These are phyloP conservation scores for Pichia gijzeniarum DNA, from an alignment of 805 yeast species.

Conservation along the genomic window DNA sequence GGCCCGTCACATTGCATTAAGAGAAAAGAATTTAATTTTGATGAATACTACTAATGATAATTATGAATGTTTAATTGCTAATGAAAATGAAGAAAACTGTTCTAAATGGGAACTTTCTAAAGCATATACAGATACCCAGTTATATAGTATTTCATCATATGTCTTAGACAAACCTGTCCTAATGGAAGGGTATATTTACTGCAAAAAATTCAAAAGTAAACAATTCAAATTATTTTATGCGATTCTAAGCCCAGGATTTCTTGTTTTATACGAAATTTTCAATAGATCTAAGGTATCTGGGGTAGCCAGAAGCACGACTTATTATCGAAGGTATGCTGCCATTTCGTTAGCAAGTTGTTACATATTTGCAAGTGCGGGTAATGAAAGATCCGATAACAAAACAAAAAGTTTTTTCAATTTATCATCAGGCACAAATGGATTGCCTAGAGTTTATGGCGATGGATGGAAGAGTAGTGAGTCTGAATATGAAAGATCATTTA, in stretches of 20 bases:
- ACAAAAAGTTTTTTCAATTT: conserved; percentile 30
- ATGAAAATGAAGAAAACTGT: conserved; percentile 19
- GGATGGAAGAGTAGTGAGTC: conserved; percentile 84
- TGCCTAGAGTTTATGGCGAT: conserved; percentile 72
- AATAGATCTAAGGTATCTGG: conserved; percentile 40
- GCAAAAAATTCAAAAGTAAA: conserved; percentile 63
- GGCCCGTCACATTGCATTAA: conserved; percentile 30
- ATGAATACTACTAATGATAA: conserved; percentile 46
- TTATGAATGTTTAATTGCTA: conserved; percentile 48
- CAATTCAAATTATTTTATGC: conserved; percentile 57
- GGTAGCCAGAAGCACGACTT: conserved; percentile 38
- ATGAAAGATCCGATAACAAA: conserved; percentile 46
- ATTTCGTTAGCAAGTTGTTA: conserved; percentile 65
- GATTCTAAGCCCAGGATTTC: conserved; percentile 62
- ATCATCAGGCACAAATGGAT: conserved; percentile 47
- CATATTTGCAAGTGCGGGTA: conserved; percentile 63
- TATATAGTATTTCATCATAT: conserved; percentile 50
- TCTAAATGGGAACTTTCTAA: conserved; percentile 48
- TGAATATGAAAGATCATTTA: conserved; percentile 68
- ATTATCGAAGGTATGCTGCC: conserved; percentile 47
- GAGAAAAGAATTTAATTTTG: conserved; percentile 38
- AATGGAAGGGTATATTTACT: conserved; percentile 60
- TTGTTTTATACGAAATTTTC: conserved; percentile 50
- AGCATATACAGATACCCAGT: conserved; percentile 45
- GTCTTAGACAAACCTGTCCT: conserved; percentile 56